A percentile compares a stretch with the other conserved stretches of the same genome.
These are phyloP conservation scores for Pestalotiopsis sp. DNA, from an alignment of 2,329 filamentous ascomycete species.

Conservation along the genomic window DNA sequence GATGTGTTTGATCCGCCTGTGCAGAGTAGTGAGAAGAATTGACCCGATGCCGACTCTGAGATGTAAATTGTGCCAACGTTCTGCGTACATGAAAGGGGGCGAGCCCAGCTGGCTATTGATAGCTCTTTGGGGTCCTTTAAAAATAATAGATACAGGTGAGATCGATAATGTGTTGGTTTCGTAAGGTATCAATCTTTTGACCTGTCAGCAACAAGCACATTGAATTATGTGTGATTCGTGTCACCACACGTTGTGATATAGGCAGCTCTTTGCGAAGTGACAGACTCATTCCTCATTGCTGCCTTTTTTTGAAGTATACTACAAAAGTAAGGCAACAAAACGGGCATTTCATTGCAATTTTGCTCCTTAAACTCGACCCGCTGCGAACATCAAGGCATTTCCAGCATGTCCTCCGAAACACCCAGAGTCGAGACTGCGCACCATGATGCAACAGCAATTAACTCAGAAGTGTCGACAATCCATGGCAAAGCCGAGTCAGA, in stretches of 20 bases:
- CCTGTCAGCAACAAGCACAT: not conserved
- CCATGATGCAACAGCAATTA: not conserved
- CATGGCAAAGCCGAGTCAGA: not conserved
- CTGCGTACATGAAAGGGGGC: not conserved
- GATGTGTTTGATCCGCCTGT: not conserved
- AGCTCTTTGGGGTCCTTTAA: not conserved
- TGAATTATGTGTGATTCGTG: not conserved
- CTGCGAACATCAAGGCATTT: rapidly evolving
- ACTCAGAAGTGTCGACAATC: not conserved
- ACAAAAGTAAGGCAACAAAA: not conserved
- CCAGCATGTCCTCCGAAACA: not conserved
- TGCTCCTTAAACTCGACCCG: not conserved
- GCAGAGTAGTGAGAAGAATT: not conserved
- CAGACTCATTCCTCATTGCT: not conserved
- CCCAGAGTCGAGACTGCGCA: not conserved
- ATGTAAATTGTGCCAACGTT: not conserved
- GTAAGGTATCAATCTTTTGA: not conserved
- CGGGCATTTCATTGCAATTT: too few relatives aligned
- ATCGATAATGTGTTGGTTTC: not conserved
- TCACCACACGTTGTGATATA: not conserved
- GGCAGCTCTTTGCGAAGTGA: not conserved
- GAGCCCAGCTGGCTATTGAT: not conserved
- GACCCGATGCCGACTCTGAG: not conserved
- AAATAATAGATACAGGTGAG: not conserved
- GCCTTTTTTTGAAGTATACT: not conserved